Evolutionary conservation across 768 basidiomycete species (phyloP), one percentile per base, ranked within the genome.

Genomic region (Lentinula edodes): DNA sequence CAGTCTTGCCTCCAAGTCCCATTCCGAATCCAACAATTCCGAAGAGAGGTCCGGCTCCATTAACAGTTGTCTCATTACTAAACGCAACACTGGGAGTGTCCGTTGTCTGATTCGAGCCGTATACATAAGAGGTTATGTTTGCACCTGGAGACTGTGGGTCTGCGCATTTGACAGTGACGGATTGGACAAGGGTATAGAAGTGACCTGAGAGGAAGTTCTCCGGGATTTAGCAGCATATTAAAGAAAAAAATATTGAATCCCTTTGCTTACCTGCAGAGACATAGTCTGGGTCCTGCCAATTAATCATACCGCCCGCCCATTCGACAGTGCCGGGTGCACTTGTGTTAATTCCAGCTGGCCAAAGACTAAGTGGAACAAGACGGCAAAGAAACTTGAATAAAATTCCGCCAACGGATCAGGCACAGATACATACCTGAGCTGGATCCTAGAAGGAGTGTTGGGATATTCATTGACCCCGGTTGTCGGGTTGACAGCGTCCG

Each of bases 241-340:
- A n/a, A 43, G 18, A 43, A 4, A 23, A 34, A 13, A 12, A 12
- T 32, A 12, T 34, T 4, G 2, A 13, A 35, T 34, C 16, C 10
- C 42, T 61, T 38, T 57, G 69, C 73, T 56, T 71, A 77, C 84
- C 88, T 18, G 89, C 86, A 13, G 87, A 70, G 55, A 73, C 61
- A 72, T 92, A 94, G 72, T 94, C 92, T 36, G 89, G 83, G 70
- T 93, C 85, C 18, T 76, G 67, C 88, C 89, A 95, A 76, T 92
- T 76, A 74, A 93, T 91, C 83, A 90, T 80, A 46, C 87, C 92
- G 63, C 90, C 90, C 15, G 86, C 80, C 92, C 93, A 95, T 60
- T 82, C 66, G 38, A 95, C 74, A 7, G 89, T 93, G 28, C 93
- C 93, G 53, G 76, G 73, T 7, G 90, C 77, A 38, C 77, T 79